These are phyloP conservation scores for Puccinia polysora DNA, from an alignment of 1,284 basidiomycete species.

Conservation along the genomic window DNA sequence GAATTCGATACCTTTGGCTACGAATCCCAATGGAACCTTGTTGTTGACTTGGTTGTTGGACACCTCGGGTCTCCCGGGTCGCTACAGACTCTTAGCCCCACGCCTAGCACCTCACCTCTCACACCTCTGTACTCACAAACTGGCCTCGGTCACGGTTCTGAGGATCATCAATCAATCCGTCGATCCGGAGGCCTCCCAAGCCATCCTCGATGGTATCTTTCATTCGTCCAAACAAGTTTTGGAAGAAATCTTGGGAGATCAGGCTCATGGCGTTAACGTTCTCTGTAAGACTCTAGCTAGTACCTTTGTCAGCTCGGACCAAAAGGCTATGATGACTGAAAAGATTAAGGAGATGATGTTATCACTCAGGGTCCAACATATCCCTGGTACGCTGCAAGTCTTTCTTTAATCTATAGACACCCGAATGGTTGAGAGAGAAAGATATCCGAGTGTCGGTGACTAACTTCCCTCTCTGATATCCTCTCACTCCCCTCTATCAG, in stretches of 20 bases:
- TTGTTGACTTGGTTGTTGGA: slow-evolving; percentile 95
- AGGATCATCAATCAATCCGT: slow-evolving; percentile 57
- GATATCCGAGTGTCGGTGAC: neutral
- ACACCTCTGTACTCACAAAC: slow-evolving; percentile 94
- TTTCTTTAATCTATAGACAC: neutral
- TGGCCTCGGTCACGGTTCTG: slow-evolving; percentile 88
- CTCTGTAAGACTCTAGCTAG: slow-evolving; percentile 88
- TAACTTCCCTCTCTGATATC: neutral
- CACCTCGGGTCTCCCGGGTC: slow-evolving; percentile 81
- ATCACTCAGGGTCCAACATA: slow-evolving; percentile 48
- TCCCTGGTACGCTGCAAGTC: slow-evolving; percentile 46
- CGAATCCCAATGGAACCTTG: slow-evolving; percentile 92
- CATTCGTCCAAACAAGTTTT: slow-evolving; percentile 79
- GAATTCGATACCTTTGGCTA: slow-evolving; percentile 95
- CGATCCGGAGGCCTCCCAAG: slow-evolving; percentile 51
- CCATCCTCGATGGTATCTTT: slow-evolving; percentile 52
- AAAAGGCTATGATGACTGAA: slow-evolving; percentile 69
- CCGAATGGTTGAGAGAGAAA: neutral
- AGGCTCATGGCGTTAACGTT: slow-evolving; percentile 89
- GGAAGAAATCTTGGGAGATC: slow-evolving; percentile 86
- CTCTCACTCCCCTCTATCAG: neutral
- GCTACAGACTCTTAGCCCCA: slow-evolving; percentile 85
- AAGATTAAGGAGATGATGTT: slow-evolving; percentile 49
- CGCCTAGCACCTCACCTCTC: slow-evolving; percentile 93
- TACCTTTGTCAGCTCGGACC: slow-evolving; percentile 67